Evolutionary conservation across 2,329 filamentous ascomycete species (phyloP), one percentile per base, ranked within the genome.

Genomic region (Fusarium chuoi): DNA sequence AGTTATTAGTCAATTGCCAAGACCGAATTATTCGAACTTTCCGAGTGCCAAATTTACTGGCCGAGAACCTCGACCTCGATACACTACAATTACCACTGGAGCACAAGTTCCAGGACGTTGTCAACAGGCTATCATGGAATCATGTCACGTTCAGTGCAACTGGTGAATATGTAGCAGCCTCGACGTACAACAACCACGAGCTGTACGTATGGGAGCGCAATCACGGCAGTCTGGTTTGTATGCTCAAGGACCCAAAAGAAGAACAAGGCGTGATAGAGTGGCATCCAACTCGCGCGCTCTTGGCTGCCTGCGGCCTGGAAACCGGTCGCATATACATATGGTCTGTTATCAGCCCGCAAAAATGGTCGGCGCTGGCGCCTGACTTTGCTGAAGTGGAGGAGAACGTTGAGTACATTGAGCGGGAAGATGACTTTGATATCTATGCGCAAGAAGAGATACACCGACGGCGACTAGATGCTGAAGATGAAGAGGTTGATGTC

Each of bases 311-410:
- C 74, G 96, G 96, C 7, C 87, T 98, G 10, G 97, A 99, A 83
- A 96, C 94, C 0, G 96, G 96, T 12, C 91, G 94, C 62, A 94
- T 99, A 79, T 98, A 97, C 84, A 93, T 98, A 39, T 99, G 96
- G 96, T 96, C 94, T 10, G 96, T 98, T 62, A 91, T 96, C 45
- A 96, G 94, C 62, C 96, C 96, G 15, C 97, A 99, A 80, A 93
- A 96, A 78, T 99, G 96, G 97, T 98, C 95, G 22, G 96, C 96
- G 4, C 88, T 99, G 36, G 97, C 97, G 11, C 96, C 96, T 0
- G 97, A 99, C 83, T 99, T 99, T 82, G 93, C 92, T 45, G 96
- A 99, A 82, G 95, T 99, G 20, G 96, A 99, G 83, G 96, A 99
- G 83, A 99, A 99, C 77, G 95, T 98, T 28, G 94, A 98, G 81